Conservation (phyloP, 1,284 basidiomycete genomes). For the Stygiomarasmius scandens region DNA sequence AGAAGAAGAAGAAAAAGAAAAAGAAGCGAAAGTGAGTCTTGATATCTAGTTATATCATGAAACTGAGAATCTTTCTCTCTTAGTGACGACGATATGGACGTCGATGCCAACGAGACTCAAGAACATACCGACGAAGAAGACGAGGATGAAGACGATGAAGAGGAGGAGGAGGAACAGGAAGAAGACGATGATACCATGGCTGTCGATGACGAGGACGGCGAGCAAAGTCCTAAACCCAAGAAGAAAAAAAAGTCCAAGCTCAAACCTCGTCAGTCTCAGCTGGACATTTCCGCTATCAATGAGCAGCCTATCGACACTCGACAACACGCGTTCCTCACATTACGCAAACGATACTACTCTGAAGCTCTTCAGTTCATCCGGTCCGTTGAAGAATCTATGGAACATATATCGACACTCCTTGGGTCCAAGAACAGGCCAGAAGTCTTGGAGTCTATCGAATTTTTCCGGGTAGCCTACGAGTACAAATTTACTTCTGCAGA, state of each 20-base stretch:
- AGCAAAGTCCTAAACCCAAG: conserved; percentile 27
- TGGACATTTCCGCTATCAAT: conserved; percentile 64
- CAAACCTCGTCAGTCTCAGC: conserved; percentile 67
- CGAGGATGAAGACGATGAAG: conserved; percentile 22
- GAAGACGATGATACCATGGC: conserved; percentile 33
- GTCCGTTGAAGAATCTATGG: conserved; percentile 79
- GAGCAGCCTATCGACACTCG: conserved; percentile 67
- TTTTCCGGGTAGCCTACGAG: conserved; percentile 85
- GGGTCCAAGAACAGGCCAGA: conserved; percentile 93
- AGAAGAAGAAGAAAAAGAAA: conserved; percentile 35
- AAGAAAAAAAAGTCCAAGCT: conserved; percentile 51
- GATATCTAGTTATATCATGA: neutral
- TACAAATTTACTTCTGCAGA: conserved; percentile 83
- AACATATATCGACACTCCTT: conserved; percentile 76
- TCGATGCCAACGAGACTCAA: conserved; percentile 44
- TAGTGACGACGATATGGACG: conserved; percentile 53
- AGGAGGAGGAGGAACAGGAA: conserved; percentile 21
- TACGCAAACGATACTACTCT: conserved; percentile 86
- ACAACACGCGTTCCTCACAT: conserved; percentile 54
- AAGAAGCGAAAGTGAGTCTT: conserved; percentile 23
- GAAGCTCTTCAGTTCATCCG: conserved; percentile 90
- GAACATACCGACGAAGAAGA: conserved; percentile 47
- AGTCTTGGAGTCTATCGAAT: conserved; percentile 94
- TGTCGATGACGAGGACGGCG: conserved; percentile 38
- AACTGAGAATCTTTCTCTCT: neutral